These are phyloP conservation scores for Pichia gijzeniarum DNA, from an alignment of 805 yeast genomes.

Conservation along the genomic window DNA sequence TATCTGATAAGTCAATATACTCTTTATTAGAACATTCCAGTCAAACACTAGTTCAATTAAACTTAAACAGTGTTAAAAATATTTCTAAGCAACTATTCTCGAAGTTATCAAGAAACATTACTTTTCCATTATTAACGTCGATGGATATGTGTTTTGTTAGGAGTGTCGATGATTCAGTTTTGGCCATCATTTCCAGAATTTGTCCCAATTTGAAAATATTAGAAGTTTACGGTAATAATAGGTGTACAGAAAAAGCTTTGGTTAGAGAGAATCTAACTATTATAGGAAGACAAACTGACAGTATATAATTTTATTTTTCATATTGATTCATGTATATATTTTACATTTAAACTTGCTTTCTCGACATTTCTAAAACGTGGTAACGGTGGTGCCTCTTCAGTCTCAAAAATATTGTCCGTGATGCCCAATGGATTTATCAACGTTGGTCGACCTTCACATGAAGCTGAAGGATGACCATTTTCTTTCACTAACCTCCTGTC, in stretches of 20 bases:
- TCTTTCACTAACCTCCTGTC: slow-evolving; percentile 26
- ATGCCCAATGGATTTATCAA: slow-evolving; percentile 32
- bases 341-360: slow-evolving; percentile 45
- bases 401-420: background rate
- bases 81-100: slow-evolving; percentile 47
- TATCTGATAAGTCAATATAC: slow-evolving; percentile 57
- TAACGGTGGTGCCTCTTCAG: slow-evolving; percentile 26
- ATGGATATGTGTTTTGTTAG: slow-evolving; percentile 79
- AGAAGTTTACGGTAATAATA: slow-evolving; percentile 77
- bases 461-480: slow-evolving; percentile 34
- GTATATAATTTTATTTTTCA: slow-evolving; percentile 30
- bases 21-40: slow-evolving; percentile 59
- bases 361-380: slow-evolving; percentile 64
- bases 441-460: slow-evolving; percentile 36
- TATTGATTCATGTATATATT: slow-evolving; percentile 30
- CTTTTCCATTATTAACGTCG: slow-evolving; percentile 55
- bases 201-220: slow-evolving; percentile 60
- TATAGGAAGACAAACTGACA: slow-evolving; percentile 71
- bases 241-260: slow-evolving; percentile 51
- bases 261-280: slow-evolving; percentile 50
- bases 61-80: slow-evolving; percentile 64
- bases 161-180: slow-evolving; percentile 59
- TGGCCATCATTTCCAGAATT: slow-evolving; percentile 49
- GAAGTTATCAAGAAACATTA: slow-evolving; percentile 35
- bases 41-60: slow-evolving; percentile 59